Base-by-base conservation (phyloP, 306 rosid species). In the Dryas octopetala region DNA sequence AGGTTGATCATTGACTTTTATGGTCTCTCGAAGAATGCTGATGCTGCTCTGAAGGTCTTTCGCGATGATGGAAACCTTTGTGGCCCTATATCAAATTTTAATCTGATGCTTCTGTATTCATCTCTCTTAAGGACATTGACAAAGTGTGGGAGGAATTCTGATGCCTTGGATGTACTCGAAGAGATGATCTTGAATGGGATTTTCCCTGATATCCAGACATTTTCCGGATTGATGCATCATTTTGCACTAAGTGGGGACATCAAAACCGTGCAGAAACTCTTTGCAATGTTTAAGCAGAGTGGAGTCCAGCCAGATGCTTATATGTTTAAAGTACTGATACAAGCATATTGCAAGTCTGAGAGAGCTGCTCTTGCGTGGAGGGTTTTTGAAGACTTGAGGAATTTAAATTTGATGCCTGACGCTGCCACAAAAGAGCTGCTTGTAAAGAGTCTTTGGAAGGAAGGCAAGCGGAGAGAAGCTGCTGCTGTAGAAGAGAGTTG, bases 391-490 rank as follows among this genome's bases (percentile, higher is more conserved):
- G 97, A 92, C 76, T 74, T 87, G 88, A 88, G 85, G 76, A 88
- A 77, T 80, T 79, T 75, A 19, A 86, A 77, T 68, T 70, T 87
- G 84, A 44, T 85, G 77, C 96, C 91, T 52, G 96, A 92, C 63
- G 74, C 83, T 14, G 74, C 84, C 79, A 92, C 90, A 62, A 92
- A 90, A 83, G 92, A 90, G 67, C 76, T 90, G 83, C 89, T 92
- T n/a, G 94, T 92, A 28, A 88, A 84, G 86, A 84, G 92, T 83
- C 96, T 92, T 26, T 92, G 97, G 96, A 88, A 79, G 83, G 94
- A 92, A 85, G 94, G 91, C 76, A 87, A 85, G 81, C 83, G 96
- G 61, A 84, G 88, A 74, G 97, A 92, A 78, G 97, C 92, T 54
- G 94, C 96, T 32, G 79, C 88, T 14, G 91, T 89, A 47, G 89